Evolutionary conservation across 2,329 filamentous ascomycete species (phyloP).

Genomic region (Aspergillus sp.): DNA sequence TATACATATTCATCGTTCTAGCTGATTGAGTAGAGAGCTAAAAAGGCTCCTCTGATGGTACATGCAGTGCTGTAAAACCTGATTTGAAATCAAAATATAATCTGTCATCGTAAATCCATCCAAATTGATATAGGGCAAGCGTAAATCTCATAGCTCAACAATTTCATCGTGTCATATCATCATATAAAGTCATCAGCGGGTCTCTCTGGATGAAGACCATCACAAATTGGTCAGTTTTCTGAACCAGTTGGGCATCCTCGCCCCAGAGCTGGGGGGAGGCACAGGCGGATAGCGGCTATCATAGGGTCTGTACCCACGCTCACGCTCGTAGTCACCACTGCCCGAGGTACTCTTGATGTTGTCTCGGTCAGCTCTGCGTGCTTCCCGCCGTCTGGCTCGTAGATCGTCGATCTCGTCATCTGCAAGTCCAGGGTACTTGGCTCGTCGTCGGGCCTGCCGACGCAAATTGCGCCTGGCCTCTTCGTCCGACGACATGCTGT

Average conservation of each 20-base stretch:
- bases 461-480: slow-evolving; percentile 35
- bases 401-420: slow-evolving; percentile 37
- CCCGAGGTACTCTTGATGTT: slow-evolving; percentile 37
- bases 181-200: neutral
- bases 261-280: slow-evolving; percentile 12
- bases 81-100: no score
- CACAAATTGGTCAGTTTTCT: slow-evolving; percentile 37
- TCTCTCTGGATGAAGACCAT: neutral
- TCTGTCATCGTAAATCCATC: slow-evolving; percentile 1
- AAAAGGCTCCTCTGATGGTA: no score
- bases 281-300: no score
- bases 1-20: no score
- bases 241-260: slow-evolving; percentile 40
- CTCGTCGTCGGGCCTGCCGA: slow-evolving; percentile 33
- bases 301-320: slow-evolving; percentile 14
- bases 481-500: slow-evolving; percentile 40
- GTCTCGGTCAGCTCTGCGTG: slow-evolving; percentile 24
- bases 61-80: no score
- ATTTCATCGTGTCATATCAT: neutral
- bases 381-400: slow-evolving; percentile 27
- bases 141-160: slow-evolving; percentile 1
- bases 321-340: slow-evolving; percentile 36
- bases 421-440: slow-evolving; percentile 34
- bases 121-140: neutral
- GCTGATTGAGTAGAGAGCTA: no score